Evolutionary conservation across 345 rosid genomes (phyloP).

Genomic region (Citropsis articulata): DNA sequence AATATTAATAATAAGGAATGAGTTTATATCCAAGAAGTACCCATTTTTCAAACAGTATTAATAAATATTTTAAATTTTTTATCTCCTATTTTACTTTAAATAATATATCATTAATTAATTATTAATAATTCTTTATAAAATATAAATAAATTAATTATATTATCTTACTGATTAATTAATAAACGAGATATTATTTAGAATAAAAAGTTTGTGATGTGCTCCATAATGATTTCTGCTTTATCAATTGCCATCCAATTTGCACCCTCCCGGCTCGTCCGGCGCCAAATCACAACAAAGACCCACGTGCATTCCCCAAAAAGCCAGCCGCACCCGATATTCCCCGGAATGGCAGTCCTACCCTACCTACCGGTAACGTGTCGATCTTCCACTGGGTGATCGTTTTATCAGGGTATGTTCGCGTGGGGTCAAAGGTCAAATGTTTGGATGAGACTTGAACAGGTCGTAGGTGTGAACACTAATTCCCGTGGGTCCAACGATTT

Average conservation of each 20-base stretch:
- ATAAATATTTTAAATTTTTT: fast-evolving
- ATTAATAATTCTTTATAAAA: no score
- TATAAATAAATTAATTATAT: no score
- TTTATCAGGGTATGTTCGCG: background rate
- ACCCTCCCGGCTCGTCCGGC: slow-evolving; percentile 2
- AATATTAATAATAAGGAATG: no score
- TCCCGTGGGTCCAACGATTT: slow-evolving; percentile 2
- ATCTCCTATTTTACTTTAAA: no score
- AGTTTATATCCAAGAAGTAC: no score
- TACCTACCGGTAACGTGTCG: background rate
- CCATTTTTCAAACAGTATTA: fast-evolving
- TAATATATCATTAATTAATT: no score
- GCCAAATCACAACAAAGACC: background rate
- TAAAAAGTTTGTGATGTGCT: no score
- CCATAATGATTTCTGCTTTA: no score
- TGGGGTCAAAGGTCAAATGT: slow-evolving; percentile 14
- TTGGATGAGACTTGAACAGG: slow-evolving; percentile 8
- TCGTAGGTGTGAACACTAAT: slow-evolving; percentile 25
- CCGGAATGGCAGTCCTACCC: background rate
- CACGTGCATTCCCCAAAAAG: background rate
- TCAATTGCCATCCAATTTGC: background rate
- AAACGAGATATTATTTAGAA: no score
- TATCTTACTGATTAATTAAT: fast-evolving
- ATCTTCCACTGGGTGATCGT: background rate
- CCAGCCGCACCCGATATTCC: background rate